Percentiles rank a stretch among this genome's conserved stretches.
phyloP scores from a whole-genome alignment of 176 grass and related monocot genomes.

The Chloris gayana region DNA sequence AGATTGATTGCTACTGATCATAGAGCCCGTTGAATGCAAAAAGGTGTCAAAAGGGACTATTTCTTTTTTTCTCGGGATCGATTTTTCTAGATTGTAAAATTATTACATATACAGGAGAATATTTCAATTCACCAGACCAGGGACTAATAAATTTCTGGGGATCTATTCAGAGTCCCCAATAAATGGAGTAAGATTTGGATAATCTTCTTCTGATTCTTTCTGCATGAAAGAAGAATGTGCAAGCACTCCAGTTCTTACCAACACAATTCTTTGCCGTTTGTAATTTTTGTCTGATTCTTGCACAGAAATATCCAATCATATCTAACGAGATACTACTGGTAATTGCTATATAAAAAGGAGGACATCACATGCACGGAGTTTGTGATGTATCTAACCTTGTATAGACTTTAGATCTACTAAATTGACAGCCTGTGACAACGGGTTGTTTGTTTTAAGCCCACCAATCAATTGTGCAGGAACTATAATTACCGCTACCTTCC shows the following conservation, averaged over 20 bases:
- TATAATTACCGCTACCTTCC: constrained; percentile 41
- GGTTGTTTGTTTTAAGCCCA: constrained; percentile 3
- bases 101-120: no score
- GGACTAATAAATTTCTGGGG: neutral
- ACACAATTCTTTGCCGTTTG: neutral
- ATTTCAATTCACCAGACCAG: neutral
- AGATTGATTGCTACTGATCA: neutral
- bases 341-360: constrained; percentile 11
- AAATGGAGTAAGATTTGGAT: neutral
- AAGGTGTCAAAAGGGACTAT: neutral
- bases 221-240: neutral
- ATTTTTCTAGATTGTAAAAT: neutral
- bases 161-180: neutral
- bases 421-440: constrained; percentile 37
- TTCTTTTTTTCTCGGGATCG: neutral
- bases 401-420: constrained; percentile 19
- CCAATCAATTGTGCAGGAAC: constrained; percentile 34
- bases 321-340: neutral
- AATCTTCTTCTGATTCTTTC: neutral
- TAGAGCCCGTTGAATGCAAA: constrained; percentile 31
- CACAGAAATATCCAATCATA: constrained; percentile 26
- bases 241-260: neutral
- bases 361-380: constrained; percentile 42
- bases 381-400: constrained; percentile 38
- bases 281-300: neutral